Percentiles rank a stretch among this genome's conserved stretches.
phyloP scores from a whole-genome alignment of 805 yeast genomes.

The Candida methanosorbosa region DNA sequence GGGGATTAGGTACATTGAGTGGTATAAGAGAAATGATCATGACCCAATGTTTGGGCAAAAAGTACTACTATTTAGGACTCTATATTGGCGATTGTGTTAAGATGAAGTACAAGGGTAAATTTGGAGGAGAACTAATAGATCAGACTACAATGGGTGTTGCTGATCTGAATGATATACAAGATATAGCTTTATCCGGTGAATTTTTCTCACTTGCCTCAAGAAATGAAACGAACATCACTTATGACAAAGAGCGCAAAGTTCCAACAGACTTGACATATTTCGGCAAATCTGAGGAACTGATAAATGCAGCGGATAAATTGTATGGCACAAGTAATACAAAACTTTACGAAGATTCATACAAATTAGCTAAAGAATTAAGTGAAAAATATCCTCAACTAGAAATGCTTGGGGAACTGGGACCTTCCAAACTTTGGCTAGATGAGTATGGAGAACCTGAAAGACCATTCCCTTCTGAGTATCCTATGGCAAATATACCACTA shows the following conservation, averaged over 20 bases:
- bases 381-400: not conserved
- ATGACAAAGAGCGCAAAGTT: too few relatives aligned
- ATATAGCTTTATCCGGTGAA: slow-evolving; percentile 20
- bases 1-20: slow-evolving; percentile 71
- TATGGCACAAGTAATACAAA: slow-evolving; percentile 30
- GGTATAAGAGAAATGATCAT: slow-evolving; percentile 63
- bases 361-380: slow-evolving; percentile 2
- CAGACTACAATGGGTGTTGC: slow-evolving; percentile 37
- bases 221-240: too few relatives aligned
- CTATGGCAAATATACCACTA: too few relatives aligned
- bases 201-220: too few relatives aligned
- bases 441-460: too few relatives aligned
- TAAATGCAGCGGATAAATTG: slow-evolving; percentile 31
- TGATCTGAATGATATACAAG: slow-evolving; percentile 23
- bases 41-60: slow-evolving; percentile 34
- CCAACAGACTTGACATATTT: too few relatives aligned
- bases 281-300: too few relatives aligned
- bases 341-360: slow-evolving; percentile 5
- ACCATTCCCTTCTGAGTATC: too few relatives aligned
- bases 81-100: slow-evolving; percentile 73
- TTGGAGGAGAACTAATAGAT: slow-evolving; percentile 69
- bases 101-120: slow-evolving; percentile 73
- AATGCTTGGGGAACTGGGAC: not conserved
- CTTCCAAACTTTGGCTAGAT: too few relatives aligned
- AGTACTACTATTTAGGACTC: slow-evolving; percentile 72